Evolutionary conservation across 2,329 filamentous ascomycete species (phyloP), one percentile per base, ranked within the genome.

Genomic region (Fusarium anguioides): DNA sequence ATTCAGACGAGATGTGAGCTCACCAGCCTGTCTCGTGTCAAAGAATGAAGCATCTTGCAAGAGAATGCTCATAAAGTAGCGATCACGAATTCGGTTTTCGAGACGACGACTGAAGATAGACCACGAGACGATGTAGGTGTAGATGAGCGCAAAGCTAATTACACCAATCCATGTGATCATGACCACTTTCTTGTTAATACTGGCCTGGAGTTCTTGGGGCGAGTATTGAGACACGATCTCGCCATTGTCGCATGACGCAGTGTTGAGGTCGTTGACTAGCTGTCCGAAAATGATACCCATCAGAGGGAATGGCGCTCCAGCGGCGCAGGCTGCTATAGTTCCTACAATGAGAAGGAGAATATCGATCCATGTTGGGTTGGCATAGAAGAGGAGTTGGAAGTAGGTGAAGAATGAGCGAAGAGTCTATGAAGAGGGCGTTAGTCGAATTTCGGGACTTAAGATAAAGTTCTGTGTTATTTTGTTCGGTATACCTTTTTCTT

Each of bases 261-360:
- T 75, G 71, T 89, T 89, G 71, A 90, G 81, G 60, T 86, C 81
- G 72, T 90, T 86, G 63, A 90, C 81, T 8, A 90, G 83, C 75
- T 89, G 80, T 54, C 88, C 87, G 68, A 90, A 90, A 51, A 90
- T 79, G 60, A 90, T 86, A 50, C 85, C 87, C 71, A 90, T 85
- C 20, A 90, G 78, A 15, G 88, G 88, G 56, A 89, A 88, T 1
- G 88, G 87, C 6, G 87, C 81, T 44, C 87, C 88, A n/a, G 87
- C 83, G 24, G 82, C 85, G 41, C 86, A 84, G 51, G 86, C 83
- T 52, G 80, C 78, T 39, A 82, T 40, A 33, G 75, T 78, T 39
- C 82, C 83, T 24, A 77, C 68, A 17, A 79, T 14, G 36, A 84
- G 75, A 45, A 84, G 77, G n/a, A 75, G 42, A 59, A 80, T 74